Evolutionary conservation across 331 rosid genomes (phyloP).

Genomic region (Malus hybrid): DNA sequence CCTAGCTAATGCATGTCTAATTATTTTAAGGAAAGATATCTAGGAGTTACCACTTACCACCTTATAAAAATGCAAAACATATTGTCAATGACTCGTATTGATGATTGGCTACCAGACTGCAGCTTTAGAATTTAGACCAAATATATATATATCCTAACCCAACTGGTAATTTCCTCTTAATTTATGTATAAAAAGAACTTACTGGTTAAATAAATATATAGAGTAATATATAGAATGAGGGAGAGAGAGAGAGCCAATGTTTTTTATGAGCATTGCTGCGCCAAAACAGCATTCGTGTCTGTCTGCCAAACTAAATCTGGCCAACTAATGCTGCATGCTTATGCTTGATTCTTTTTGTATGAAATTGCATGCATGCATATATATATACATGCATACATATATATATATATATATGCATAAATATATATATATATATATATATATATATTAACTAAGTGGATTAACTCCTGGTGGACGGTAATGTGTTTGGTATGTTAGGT

Average conservation of each 20-base stretch:
- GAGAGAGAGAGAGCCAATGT: no score
- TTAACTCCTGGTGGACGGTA: slow-evolving; percentile 1
- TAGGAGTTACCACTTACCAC: neutral
- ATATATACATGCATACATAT: no score
- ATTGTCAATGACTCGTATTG: neutral
- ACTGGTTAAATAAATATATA: neutral
- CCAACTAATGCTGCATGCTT: neutral
- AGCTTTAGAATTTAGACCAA: neutral
- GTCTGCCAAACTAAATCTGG: neutral
- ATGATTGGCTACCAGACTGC: neutral
- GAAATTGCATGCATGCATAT: neutral
- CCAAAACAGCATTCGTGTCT: neutral
- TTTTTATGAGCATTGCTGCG: neutral
- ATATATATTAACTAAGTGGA: neutral
- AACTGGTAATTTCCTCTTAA: neutral
- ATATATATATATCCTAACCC: neutral
- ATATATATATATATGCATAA: no score
- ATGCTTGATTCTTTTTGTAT: neutral
- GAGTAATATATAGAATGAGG: no score
- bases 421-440: no score
- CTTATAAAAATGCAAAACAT: neutral
- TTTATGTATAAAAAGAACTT: neutral
- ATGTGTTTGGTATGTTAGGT: slow-evolving; percentile 12
- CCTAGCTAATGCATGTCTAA: neutral
- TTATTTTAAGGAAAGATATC: neutral